phyloP scores from a whole-genome alignment of 495 filamentous ascomycete genomes.

The Melanomma pulvis-pyrius region DNA sequence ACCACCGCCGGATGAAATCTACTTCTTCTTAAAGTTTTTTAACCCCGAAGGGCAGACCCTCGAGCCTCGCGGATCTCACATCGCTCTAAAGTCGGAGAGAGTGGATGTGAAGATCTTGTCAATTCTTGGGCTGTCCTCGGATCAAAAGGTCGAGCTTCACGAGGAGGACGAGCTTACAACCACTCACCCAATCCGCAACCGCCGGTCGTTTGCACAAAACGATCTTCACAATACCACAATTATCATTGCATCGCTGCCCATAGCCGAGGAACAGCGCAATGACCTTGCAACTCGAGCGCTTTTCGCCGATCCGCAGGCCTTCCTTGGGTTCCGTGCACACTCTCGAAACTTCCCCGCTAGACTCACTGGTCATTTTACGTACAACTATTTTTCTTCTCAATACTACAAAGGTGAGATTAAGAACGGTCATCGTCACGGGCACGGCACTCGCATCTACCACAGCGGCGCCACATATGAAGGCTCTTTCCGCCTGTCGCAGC shows the following conservation, averaged over 20 bases:
- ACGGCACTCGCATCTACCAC: slow-evolving; percentile 56
- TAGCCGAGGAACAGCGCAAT: slow-evolving; percentile 30
- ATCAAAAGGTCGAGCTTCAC: slow-evolving; percentile 32
- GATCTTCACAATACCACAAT: slow-evolving; percentile 35
- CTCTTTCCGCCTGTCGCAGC: slow-evolving; percentile 55
- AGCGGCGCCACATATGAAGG: slow-evolving; percentile 61
- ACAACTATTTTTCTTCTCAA: slow-evolving; percentile 42
- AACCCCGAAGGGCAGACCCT: slow-evolving; percentile 36
- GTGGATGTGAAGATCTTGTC: slow-evolving; percentile 29
- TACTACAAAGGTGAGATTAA: slow-evolving; percentile 43
- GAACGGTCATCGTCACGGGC: slow-evolving; percentile 41
- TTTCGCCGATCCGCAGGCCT: slow-evolving; percentile 31
- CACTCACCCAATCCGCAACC: slow-evolving; percentile 21
- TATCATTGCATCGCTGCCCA: slow-evolving; percentile 33
- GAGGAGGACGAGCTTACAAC: slow-evolving; percentile 39
- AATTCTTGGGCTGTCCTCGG: slow-evolving; percentile 25
- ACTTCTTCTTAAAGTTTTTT: slow-evolving; percentile 44
- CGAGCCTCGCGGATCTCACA: slow-evolving; percentile 32
- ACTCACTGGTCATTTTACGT: slow-evolving; percentile 34
- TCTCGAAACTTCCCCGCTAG: slow-evolving; percentile 37
- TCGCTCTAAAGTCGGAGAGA: slow-evolving; percentile 26
- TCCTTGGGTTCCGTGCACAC: slow-evolving; percentile 29
- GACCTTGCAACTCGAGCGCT: slow-evolving; percentile 30
- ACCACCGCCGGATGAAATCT: slow-evolving; percentile 34
- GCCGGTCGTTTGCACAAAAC: slow-evolving; percentile 38